A percentile compares a stretch with the other conserved stretches of the same genome.
These are phyloP conservation scores for Apiotrichum gracile DNA, from an alignment of 1,284 basidiomycete species.

Conservation along the genomic window DNA sequence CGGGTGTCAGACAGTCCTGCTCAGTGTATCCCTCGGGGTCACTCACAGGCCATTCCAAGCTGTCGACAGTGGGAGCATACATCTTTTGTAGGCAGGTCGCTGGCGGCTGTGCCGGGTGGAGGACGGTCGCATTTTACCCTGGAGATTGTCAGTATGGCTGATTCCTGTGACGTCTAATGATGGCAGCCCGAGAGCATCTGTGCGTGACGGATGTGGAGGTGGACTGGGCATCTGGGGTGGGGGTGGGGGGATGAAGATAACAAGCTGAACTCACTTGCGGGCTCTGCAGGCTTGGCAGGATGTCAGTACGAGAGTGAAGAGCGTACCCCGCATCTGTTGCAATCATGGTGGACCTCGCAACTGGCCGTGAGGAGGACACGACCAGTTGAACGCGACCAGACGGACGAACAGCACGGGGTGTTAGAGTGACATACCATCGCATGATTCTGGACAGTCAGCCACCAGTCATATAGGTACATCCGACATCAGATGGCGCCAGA, in stretches of 20 bases:
- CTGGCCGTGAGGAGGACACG: no score
- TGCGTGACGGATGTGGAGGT: background rate
- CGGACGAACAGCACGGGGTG: background rate
- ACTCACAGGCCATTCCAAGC: slow-evolving; percentile 64
- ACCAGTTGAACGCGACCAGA: background rate
- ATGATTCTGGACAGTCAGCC: slow-evolving; percentile 26
- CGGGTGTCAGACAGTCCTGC: background rate
- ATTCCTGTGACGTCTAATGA: no score
- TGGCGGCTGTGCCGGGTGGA: slow-evolving; percentile 22
- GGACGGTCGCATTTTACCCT: slow-evolving; percentile 44
- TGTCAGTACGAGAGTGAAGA: slow-evolving; percentile 3
- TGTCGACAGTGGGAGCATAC: slow-evolving; percentile 61
- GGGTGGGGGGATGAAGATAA: background rate
- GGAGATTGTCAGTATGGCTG: slow-evolving; percentile 4
- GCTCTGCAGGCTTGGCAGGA: slow-evolving; percentile 35
- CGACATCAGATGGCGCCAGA: background rate
- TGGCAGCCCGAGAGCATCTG: background rate
- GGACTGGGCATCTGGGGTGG: background rate
- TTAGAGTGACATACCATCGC: slow-evolving; percentile 34
- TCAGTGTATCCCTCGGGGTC: background rate
- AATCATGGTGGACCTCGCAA: no score
- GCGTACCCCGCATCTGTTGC: background rate
- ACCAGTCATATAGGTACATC: no score
- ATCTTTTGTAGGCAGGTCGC: slow-evolving; percentile 20
- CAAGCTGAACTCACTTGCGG: slow-evolving; percentile 31